Evolutionary conservation across 768 basidiomycete species (phyloP).

Genomic region (Dioszegia crocea): DNA sequence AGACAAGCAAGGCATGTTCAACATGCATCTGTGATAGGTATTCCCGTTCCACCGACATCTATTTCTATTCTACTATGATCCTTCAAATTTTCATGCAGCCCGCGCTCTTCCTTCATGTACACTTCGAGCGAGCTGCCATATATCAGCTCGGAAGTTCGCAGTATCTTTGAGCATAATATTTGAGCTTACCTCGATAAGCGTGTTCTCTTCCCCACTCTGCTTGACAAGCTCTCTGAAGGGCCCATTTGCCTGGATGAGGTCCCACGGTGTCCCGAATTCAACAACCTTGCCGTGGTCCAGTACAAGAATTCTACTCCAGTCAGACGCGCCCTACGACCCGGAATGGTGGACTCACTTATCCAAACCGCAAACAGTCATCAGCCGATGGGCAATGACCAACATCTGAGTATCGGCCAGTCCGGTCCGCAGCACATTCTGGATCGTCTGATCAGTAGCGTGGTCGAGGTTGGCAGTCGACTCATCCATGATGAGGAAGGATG

Average conservation of each 20-base stretch:
- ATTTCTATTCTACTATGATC: too few species aligned
- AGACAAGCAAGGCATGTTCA: too few species aligned
- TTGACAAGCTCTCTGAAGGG: constrained; percentile 61
- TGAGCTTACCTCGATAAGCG: constrained; percentile 37
- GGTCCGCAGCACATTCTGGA: constrained; percentile 58
- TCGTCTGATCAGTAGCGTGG: constrained; percentile 59
- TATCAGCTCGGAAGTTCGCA: too few species aligned
- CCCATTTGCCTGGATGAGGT: constrained; percentile 54
- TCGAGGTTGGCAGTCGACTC: constrained; percentile 56
- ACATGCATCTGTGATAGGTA: too few species aligned
- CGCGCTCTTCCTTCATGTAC: background rate
- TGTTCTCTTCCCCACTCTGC: constrained; percentile 44
- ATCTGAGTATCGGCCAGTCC: constrained; percentile 54
- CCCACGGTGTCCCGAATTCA: constrained; percentile 47
- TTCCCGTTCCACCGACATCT: too few species aligned
- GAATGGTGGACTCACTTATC: constrained; percentile 52
- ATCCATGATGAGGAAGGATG: constrained; percentile 60
- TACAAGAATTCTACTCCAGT: background rate
- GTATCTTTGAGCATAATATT: background rate
- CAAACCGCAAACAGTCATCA: constrained; percentile 58
- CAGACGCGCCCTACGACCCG: background rate
- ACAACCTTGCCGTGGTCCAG: constrained; percentile 18
- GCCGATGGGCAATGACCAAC: constrained; percentile 60
- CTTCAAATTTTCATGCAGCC: too few species aligned
- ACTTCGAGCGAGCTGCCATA: background rate